Evolutionary conservation across 208 protist species (phyloP), one percentile per base, ranked within the genome.

Genomic region (Leishmania tropica): DNA sequence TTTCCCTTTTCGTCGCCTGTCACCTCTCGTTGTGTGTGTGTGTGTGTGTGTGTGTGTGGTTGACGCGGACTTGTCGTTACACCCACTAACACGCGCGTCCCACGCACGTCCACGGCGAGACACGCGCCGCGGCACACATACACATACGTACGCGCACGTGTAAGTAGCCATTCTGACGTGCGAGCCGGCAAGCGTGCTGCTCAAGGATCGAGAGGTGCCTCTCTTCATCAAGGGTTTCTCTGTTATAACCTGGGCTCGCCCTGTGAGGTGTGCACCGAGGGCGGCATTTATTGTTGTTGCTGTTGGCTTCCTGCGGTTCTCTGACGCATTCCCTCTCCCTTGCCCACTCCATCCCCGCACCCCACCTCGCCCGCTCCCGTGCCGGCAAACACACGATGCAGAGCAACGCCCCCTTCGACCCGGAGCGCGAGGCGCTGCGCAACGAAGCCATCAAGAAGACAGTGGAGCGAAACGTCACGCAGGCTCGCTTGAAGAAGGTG

Each of bases 361-460:
- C 24, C n/a, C 24, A 8, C 11, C 60, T 48, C 60, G 11, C 60
- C n/a, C 28, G 11, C 60, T 4, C 60, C n/a, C 3, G 60, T 67
- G 11, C n/a, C 60, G n/a, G 31, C 62, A 13, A 8, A 4, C 70
- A 74, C 35, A 54, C 45, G 17, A 93, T 95, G 89, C 90, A 96
- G 85, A 89, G 81, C n/a, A 83, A 88, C 76, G 84, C 82, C 21
- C 81, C 87, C 6, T 19, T 95, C 24, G 85, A 92, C 71, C 80
- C 88, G 58, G 90, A 96, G 85, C 90, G 95, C 28, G 88, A 93
- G 83, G 67, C 80, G 72, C 84, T 95, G 54, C 62, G 40, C 2
- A 84, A 87, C 65, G 85, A 95, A 54, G 88, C 89, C 4, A 92
- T 96, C 40, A 86, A 89, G 58, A 90, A 92, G 62, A 93, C 87